phyloP scores from a whole-genome alignment of 1,284 basidiomycete genomes.

The Phellopilus nigrolimitatus region DNA sequence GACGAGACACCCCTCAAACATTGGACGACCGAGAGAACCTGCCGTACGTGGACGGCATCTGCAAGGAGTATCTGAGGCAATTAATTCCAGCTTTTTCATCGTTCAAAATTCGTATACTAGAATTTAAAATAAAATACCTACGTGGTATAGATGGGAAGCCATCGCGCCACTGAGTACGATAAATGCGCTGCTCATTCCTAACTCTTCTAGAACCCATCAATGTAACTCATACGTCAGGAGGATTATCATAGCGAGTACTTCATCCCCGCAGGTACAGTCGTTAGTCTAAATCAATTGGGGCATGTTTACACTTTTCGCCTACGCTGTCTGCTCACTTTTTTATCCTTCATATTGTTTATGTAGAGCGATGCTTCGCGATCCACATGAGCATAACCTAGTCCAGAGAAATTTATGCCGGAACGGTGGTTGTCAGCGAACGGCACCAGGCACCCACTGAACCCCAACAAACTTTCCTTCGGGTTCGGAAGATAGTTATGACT shows the following conservation, averaged over 20 bases:
- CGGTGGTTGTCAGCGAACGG: slow-evolving; percentile 1
- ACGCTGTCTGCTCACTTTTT: not conserved
- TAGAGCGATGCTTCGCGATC: slow-evolving; percentile 10
- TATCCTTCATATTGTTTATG: not conserved
- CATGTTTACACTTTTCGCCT: not conserved
- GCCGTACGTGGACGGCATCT: slow-evolving; percentile 32
- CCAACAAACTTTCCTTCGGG: slow-evolving; percentile 3
- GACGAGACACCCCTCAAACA: slow-evolving; percentile 29
- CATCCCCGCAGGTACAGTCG: slow-evolving; percentile 18
- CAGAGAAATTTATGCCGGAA: slow-evolving; percentile 4
- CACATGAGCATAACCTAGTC: not conserved
- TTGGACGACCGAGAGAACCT: slow-evolving; percentile 30
- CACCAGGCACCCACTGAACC: not conserved
- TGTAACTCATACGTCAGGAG: not conserved
- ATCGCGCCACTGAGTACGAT: not conserved
- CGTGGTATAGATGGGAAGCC: not conserved
- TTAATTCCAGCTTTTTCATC: slow-evolving; percentile 8
- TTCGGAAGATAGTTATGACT: slow-evolving; percentile 4
- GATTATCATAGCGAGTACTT: slow-evolving; percentile 19
- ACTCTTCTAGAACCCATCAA: not conserved
- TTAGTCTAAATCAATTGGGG: slow-evolving; percentile 19
- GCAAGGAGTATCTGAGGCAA: slow-evolving; percentile 31
- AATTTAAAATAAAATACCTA: not conserved
- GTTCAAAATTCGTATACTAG: not conserved
- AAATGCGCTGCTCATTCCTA: not conserved